Evolutionary conservation across 225 moss, liverwort and hornwort species (phyloP).

Genomic region (Bryoerythrophyllum caledonicum): DNA sequence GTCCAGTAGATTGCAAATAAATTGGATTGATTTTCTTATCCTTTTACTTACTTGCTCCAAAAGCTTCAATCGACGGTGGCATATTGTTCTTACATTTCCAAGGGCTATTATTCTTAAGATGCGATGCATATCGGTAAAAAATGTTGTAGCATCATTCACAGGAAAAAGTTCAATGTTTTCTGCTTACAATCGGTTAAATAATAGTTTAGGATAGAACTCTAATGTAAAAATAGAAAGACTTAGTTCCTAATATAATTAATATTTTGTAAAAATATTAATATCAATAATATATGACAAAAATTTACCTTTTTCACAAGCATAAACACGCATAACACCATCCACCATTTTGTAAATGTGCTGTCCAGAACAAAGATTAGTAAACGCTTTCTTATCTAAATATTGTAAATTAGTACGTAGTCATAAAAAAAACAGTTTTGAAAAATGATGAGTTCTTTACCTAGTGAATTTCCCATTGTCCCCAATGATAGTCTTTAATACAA

Average conservation of each 20-base stretch:
- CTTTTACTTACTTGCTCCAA: conserved; percentile 63
- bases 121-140: conserved; percentile 95
- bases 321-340: conserved; percentile 93
- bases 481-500: too few species aligned
- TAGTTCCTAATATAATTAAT: background rate
- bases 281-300: background rate
- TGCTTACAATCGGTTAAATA: conserved; percentile 6
- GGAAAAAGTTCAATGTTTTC: conserved; percentile 67
- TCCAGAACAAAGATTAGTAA: background rate
- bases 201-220: background rate
- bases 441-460: too few species aligned
- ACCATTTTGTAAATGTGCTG: conserved; percentile 86
- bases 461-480: too few species aligned
- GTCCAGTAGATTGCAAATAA: too few species aligned
- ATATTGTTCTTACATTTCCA: conserved; percentile 88
- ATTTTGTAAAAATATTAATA: background rate
- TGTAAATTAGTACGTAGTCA: too few species aligned
- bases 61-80: conserved; percentile 78
- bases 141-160: conserved; percentile 71
- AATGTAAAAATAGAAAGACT: background rate
- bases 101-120: conserved; percentile 77
- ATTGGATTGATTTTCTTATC: too few species aligned
- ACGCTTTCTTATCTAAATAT: background rate
- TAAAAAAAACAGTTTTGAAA: too few species aligned
- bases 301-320: conserved; percentile 55